phyloP scores from a whole-genome alignment of 2,329 filamentous ascomycete genomes.

The Lachnellula arida region DNA sequence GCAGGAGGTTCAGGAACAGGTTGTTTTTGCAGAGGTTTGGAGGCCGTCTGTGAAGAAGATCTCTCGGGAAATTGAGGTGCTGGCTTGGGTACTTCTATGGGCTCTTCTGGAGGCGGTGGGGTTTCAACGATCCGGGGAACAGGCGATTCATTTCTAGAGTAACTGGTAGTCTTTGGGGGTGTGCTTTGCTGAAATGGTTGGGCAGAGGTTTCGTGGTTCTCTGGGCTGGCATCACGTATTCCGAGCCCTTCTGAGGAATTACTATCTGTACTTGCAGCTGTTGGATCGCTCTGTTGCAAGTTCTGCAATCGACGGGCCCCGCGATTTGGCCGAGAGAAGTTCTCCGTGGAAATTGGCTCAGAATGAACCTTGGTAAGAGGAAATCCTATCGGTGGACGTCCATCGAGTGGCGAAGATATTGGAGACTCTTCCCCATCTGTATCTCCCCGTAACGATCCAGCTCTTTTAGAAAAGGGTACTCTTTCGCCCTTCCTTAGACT shows the following conservation, averaged over 20 bases:
- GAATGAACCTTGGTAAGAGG: conserved; percentile 60
- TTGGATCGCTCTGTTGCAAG: conserved; percentile 13
- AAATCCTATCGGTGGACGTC: conserved; percentile 35
- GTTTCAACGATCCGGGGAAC: conserved; percentile 64
- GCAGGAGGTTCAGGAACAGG: conserved; percentile 43
- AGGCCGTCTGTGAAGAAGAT: conserved; percentile 48
- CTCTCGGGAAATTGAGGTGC: conserved; percentile 45
- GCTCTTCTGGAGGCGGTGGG: conserved; percentile 38
- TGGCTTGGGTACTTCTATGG: conserved; percentile 10
- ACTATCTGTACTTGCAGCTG: conserved; percentile 8
- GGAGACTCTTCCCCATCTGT: conserved; percentile 49
- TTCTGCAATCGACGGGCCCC: conserved; percentile 26
- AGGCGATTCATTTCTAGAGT: conserved; percentile 28
- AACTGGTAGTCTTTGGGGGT: conserved; percentile 31
- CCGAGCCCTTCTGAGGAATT: conserved; percentile 9
- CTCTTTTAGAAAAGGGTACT: conserved; percentile 68
- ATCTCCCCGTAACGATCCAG: conserved; percentile 55
- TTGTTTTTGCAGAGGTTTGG: conserved; percentile 15
- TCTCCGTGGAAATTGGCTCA: conserved; percentile 57
- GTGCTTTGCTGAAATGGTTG: conserved; percentile 17
- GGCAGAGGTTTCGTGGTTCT: background rate
- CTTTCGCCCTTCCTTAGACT: conserved; percentile 78
- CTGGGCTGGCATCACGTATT: conserved; percentile 8
- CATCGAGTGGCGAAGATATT: conserved; percentile 42
- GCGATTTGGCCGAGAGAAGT: conserved; percentile 55